Conservation (phyloP, 257 asterid genomes). For the Solanum peruvianum region DNA sequence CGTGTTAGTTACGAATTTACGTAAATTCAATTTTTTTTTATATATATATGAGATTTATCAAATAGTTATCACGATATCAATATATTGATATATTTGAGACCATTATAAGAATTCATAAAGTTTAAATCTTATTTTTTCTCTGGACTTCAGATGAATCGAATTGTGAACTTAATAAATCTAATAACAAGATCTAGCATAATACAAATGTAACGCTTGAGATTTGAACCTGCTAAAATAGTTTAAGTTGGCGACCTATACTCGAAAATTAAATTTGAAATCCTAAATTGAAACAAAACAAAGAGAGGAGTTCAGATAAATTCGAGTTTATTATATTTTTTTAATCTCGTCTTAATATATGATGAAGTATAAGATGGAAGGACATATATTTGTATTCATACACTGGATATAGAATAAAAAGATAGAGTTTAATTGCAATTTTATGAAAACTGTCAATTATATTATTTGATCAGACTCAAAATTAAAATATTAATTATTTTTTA, state of each 20-base stretch:
- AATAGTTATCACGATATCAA: not conserved
- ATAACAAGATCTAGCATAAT: not conserved
- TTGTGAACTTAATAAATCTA: not conserved
- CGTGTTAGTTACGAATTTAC: not conserved
- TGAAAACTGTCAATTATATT: too few relatives aligned
- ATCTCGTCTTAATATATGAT: too few relatives aligned
- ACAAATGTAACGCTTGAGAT: not conserved
- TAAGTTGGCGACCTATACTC: too few relatives aligned
- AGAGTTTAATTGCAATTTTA: too few relatives aligned
- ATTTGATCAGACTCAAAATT: not conserved
- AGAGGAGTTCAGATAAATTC: not conserved
- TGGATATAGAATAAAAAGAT: too few relatives aligned
- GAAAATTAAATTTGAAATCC: too few relatives aligned
- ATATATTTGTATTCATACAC: too few relatives aligned
- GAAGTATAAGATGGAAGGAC: not conserved
- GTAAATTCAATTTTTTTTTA: not conserved
- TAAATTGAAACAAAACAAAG: not conserved
- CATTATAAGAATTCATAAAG: not conserved
- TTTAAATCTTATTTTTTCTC: not conserved
- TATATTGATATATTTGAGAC: not conserved
- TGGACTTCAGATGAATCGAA: accelerated
- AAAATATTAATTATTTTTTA: too few relatives aligned
- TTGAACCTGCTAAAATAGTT: not conserved
- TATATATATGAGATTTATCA: not conserved
- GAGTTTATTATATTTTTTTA: not conserved